Evolutionary conservation across 2,329 filamentous ascomycete species (phyloP), one percentile per base, ranked within the genome.

Genomic region (Escovopsis weberi): DNA sequence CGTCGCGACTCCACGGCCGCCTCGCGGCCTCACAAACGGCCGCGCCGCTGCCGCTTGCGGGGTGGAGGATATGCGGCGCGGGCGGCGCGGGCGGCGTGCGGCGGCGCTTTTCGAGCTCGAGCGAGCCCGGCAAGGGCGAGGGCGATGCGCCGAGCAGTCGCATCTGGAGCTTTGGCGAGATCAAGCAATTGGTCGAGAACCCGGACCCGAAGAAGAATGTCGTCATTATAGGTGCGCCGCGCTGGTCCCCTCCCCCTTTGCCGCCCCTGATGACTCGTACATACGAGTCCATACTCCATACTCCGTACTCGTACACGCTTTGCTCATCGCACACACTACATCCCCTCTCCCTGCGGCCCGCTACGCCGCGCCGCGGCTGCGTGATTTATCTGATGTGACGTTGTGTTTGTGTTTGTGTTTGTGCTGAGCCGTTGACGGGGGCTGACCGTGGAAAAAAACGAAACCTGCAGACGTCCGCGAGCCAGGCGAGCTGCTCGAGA

Each of bases 381-480:
- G 4, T 23, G 23, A 23, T 23, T 6, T 2, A 23, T 15, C 15
- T 15, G 15, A 15, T 15, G 15, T 15, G 15, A 15, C 15, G 15
- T 15, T 15, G 15, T 15, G 15, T 15, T 15, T 15, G 15, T 15
- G 15, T 40, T 26, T 40, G 33, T 15, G 23, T 23, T 23, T 6
- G 23, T 23, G 40, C 40, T 23, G 23, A 6, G 23, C 23, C 23
- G 23, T 6, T 23, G 23, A 23, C 6, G 23, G 23, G 23, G 6
- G 23, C 23, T 23, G 23, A 23, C 23, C 6, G 4, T 23, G 23
- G 23, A 6, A 6, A 23, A 23, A 23, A 23, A 7, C 26, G n/a
- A 34, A 34, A 1, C 15, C 6, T 3, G 34, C 45, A 74, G 83
- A 88, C 61, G 74, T 81, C 41, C 83, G 85, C 58, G 83, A 89